Conservation (phyloP, 2,329 filamentous ascomycete species). For the Leptographium flavum region DNA sequence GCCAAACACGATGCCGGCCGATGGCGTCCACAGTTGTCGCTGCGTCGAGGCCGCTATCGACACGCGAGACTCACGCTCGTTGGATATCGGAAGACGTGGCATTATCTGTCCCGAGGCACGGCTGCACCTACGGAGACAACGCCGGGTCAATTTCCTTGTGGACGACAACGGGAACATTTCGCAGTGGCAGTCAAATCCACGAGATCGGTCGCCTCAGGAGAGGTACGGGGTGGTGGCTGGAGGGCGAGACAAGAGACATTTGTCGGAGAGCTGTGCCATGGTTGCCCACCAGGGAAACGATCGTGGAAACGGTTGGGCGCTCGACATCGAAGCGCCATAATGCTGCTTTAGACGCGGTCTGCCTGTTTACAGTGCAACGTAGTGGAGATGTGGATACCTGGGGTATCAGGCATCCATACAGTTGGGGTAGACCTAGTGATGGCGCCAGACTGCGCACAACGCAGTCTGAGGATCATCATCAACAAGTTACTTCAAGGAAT, state of each 20-base stretch:
- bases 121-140: neutral
- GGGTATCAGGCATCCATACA: too few species aligned
- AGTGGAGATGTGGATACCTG: neutral
- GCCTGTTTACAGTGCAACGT: neutral
- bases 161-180: too few species aligned
- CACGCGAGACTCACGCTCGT: neutral
- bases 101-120: neutral
- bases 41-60: neutral
- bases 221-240: too few species aligned
- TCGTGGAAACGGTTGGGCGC: neutral
- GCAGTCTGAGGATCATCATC: too few species aligned
- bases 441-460: too few species aligned
- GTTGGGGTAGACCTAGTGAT: too few species aligned
- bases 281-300: constrained; percentile 1
- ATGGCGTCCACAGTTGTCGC: constrained; percentile 21
- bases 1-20: constrained; percentile 23
- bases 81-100: neutral
- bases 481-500: too few species aligned
- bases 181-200: too few species aligned
- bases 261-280: neutral
- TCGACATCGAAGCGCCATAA: neutral
- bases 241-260: too few species aligned
- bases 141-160: neutral
- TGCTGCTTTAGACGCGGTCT: neutral
- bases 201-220: too few species aligned